Evolutionary conservation across 2,329 filamentous ascomycete species (phyloP).

Genomic region (Pseudocercospora crystallina): DNA sequence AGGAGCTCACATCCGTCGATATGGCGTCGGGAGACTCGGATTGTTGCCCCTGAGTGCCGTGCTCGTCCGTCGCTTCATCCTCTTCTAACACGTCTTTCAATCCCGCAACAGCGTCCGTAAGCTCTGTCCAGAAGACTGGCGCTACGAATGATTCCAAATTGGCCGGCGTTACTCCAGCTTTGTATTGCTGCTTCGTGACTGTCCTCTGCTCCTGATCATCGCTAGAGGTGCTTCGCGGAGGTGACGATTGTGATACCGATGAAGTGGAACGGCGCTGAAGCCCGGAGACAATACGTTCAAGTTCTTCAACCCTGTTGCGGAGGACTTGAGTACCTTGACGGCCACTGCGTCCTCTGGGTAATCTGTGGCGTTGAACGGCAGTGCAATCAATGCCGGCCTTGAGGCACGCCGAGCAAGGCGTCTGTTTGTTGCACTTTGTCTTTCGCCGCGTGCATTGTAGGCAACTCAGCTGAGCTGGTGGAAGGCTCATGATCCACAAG

Average conservation of each 20-base stretch:
- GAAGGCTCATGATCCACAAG: neutral
- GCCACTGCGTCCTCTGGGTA: constrained; percentile 11
- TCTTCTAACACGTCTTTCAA: constrained; percentile 11
- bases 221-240: too few relatives aligned
- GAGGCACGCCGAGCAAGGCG: constrained; percentile 7
- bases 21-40: neutral
- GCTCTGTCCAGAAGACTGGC: constrained; percentile 10
- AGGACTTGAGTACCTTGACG: too few relatives aligned
- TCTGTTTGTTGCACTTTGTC: constrained; percentile 10
- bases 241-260: too few relatives aligned
- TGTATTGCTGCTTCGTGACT: too few relatives aligned
- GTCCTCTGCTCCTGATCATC: too few relatives aligned
- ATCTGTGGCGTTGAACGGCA: constrained; percentile 7
- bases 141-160: constrained; percentile 7
- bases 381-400: constrained; percentile 12
- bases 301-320: too few relatives aligned
- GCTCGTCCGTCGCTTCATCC: neutral
- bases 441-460: constrained; percentile 11
- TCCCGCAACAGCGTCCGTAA: constrained; percentile 8
- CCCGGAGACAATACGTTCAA: too few relatives aligned
- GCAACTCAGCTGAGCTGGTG: constrained; percentile 7
- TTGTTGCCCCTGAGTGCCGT: neutral
- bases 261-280: too few relatives aligned
- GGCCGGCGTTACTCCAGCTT: too few relatives aligned
- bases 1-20: neutral